A percentile compares a stretch with the other conserved stretches of the same genome.
These are phyloP conservation scores for Gloeophyllum trabeum DNA, from an alignment of 768 basidiomycete species.

Conservation along the genomic window DNA sequence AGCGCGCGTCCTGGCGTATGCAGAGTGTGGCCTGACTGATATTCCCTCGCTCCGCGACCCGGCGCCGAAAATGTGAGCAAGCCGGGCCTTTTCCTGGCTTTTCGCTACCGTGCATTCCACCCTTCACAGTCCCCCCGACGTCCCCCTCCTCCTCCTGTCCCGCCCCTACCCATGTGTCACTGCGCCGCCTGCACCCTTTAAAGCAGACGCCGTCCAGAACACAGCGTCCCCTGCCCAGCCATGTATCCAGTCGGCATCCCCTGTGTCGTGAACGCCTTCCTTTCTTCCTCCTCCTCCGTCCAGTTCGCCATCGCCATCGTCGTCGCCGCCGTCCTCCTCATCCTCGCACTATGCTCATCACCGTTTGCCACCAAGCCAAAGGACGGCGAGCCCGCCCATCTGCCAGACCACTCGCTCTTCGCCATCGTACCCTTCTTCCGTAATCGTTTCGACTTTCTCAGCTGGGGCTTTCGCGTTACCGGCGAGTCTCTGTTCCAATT, in stretches of 20 bases:
- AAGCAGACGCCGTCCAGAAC: too few relatives aligned
- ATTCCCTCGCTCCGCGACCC: too few relatives aligned
- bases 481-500: constrained; percentile 62
- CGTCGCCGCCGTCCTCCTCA: constrained; percentile 22
- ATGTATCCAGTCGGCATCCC: constrained; percentile 33
- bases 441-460: constrained; percentile 59
- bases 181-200: too few relatives aligned
- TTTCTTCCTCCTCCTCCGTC: constrained; percentile 20
- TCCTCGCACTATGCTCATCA: constrained; percentile 23
- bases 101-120: too few relatives aligned
- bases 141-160: too few relatives aligned
- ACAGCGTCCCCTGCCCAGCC: constrained; percentile 7
- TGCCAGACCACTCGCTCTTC: constrained; percentile 49
- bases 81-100: too few relatives aligned
- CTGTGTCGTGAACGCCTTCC: constrained; percentile 23
- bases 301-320: constrained; percentile 21
- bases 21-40: too few relatives aligned
- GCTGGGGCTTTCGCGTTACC: constrained; percentile 58
- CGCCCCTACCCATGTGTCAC: too few relatives aligned
- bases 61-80: too few relatives aligned
- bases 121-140: too few relatives aligned
- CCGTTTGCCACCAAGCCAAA: constrained; percentile 26
- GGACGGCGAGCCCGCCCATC: constrained; percentile 36
- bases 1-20: too few relatives aligned
- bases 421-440: constrained; percentile 61